These are phyloP conservation scores for Colletotrichum sp. DNA, from an alignment of 2,329 filamentous ascomycete genomes.

Conservation along the genomic window DNA sequence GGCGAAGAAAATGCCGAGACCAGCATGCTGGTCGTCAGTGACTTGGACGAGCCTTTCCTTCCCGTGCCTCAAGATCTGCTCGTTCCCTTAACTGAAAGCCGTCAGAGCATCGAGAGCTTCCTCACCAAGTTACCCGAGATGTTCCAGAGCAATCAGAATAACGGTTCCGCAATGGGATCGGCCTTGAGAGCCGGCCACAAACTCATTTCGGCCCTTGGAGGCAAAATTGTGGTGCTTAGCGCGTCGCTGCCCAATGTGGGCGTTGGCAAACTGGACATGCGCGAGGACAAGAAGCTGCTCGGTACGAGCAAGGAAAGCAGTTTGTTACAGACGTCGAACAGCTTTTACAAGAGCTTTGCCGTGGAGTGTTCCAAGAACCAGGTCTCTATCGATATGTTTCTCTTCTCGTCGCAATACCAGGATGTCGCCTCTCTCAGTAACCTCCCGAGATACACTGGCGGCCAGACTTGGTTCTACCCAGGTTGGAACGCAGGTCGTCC, in stretches of 20 bases:
- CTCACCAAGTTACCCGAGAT: slow-evolving; percentile 90
- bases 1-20: slow-evolving; percentile 84
- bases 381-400: slow-evolving; percentile 97
- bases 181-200: slow-evolving; percentile 93
- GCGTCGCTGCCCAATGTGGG: slow-evolving; percentile 91
- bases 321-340: slow-evolving; percentile 89
- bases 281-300: slow-evolving; percentile 94
- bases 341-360: slow-evolving; percentile 98
- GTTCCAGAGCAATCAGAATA: slow-evolving; percentile 94
- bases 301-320: slow-evolving; percentile 91
- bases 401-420: slow-evolving; percentile 95
- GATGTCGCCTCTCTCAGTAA: slow-evolving; percentile 97
- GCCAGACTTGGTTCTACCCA: slow-evolving; percentile 98
- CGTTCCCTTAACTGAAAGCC: slow-evolving; percentile 86
- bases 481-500: slow-evolving; percentile 94
- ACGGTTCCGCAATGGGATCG: slow-evolving; percentile 91
- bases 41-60: slow-evolving; percentile 94
- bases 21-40: slow-evolving; percentile 91
- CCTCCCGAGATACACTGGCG: slow-evolving; percentile 92
- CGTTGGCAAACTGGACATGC: slow-evolving; percentile 87
- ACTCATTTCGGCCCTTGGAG: slow-evolving; percentile 90
- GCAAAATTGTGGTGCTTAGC: slow-evolving; percentile 91
- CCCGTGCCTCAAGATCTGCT: slow-evolving; percentile 92
- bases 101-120: slow-evolving; percentile 90
- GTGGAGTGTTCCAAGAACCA: slow-evolving; percentile 99